These are phyloP conservation scores for Rauvolfia tetraphylla DNA, from an alignment of 257 asterid genomes.

Conservation along the genomic window DNA sequence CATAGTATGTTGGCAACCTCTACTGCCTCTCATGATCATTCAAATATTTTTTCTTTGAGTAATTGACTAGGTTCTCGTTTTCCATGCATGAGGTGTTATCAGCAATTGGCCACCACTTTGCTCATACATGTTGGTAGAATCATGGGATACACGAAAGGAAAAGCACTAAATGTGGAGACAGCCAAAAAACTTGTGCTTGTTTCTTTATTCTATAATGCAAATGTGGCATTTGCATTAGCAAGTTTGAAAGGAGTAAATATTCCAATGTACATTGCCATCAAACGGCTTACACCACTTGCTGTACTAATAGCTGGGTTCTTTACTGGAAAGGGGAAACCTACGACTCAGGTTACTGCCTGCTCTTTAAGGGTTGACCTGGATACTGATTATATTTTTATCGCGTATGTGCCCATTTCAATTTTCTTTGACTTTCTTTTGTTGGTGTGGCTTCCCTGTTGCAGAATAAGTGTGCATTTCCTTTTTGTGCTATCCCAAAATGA, in stretches of 20 bases:
- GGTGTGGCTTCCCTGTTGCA: not conserved
- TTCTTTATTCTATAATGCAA: constrained; percentile 93
- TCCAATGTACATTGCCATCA: constrained; percentile 98
- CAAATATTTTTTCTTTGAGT: not conserved
- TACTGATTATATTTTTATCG: not conserved
- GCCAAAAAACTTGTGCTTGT: constrained; percentile 78
- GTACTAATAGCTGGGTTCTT: constrained; percentile 87
- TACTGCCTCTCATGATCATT: not conserved
- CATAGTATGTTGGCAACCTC: not conserved
- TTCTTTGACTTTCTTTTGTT: not conserved
- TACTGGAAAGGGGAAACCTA: constrained; percentile 81
- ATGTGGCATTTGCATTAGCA: constrained; percentile 96
- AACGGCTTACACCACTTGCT: constrained; percentile 96
- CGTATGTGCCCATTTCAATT: not conserved
- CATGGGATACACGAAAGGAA: constrained; percentile 71
- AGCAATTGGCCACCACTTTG: constrained; percentile 89
- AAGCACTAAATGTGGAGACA: constrained; percentile 58
- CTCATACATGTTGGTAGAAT: constrained; percentile 78
- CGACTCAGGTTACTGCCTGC: constrained; percentile 62
- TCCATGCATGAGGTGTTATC: constrained; percentile 34
- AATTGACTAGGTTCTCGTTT: constrained; percentile 39
- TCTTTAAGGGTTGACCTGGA: not conserved
- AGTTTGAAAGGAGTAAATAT: constrained; percentile 98
- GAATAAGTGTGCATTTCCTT: not conserved
- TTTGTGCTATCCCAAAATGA: not conserved